These are phyloP conservation scores for Fusarium redolens DNA, from an alignment of 2,329 filamentous ascomycete species.

Conservation along the genomic window DNA sequence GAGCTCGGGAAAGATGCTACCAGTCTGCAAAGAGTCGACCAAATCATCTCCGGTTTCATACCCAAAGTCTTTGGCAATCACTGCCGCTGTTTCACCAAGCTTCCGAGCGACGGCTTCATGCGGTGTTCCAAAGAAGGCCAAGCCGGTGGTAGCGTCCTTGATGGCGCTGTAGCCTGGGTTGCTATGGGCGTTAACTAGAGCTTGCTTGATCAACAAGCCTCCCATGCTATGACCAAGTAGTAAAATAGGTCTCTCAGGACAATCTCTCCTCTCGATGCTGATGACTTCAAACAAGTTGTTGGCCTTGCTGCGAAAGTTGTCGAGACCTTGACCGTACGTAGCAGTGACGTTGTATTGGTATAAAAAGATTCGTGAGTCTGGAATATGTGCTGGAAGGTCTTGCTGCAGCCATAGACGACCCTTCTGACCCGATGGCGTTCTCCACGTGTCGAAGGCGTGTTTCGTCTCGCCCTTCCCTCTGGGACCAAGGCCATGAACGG, in stretches of 20 bases:
- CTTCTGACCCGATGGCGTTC: neutral
- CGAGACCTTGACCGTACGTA: neutral
- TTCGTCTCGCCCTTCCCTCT: neutral
- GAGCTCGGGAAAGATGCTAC: neutral
- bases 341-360: neutral
- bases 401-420: neutral
- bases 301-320: neutral
- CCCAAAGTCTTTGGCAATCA: neutral
- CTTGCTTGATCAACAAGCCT: neutral
- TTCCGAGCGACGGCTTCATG: rapidly evolving
- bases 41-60: rapidly evolving
- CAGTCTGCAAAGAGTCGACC: rapidly evolving
- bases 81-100: rapidly evolving
- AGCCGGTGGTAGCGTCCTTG: neutral
- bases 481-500: neutral
- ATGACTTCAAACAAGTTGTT: neutral
- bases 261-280: neutral
- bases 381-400: neutral
- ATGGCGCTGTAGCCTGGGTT: neutral
- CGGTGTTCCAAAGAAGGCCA: neutral
- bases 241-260: neutral
- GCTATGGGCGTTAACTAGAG: neutral
- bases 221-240: neutral
- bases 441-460: neutral
- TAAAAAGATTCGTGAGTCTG: rapidly evolving